phyloP scores from a whole-genome alignment of 371 early-diverging fungal species.

The Coemansia sp. region DNA sequence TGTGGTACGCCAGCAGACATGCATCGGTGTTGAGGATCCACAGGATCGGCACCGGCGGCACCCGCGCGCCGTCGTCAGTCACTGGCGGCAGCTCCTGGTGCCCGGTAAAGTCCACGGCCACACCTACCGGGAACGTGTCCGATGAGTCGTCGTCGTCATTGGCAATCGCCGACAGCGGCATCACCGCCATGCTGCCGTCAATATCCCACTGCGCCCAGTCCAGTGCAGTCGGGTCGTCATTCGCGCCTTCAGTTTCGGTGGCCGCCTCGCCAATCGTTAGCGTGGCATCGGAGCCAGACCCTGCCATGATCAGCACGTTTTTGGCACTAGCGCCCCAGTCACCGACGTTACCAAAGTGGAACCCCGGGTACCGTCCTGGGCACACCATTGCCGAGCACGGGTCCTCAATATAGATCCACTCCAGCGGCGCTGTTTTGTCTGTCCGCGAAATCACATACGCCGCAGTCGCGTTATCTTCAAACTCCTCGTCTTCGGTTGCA shows the following conservation, averaged over 20 bases:
- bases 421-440: conserved; percentile 31
- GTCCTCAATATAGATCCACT: conserved; percentile 40
- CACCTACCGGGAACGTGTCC: conserved; percentile 42
- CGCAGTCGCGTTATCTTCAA: conserved; percentile 28
- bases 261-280: conserved; percentile 37
- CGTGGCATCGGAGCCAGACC: conserved; percentile 34
- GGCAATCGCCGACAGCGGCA: conserved; percentile 36
- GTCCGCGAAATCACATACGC: conserved; percentile 42
- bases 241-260: conserved; percentile 3
- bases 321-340: conserved; percentile 44
- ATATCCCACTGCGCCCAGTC: conserved; percentile 45
- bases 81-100: conserved; percentile 37
- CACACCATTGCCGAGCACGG: conserved; percentile 48
- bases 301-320: conserved; percentile 31
- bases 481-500: conserved; percentile 19
- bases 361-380: conserved; percentile 40
- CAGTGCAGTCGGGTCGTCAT: conserved; percentile 8
- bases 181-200: conserved; percentile 36
- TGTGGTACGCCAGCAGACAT: conserved; percentile 38
- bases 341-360: conserved; percentile 30
- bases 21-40: conserved; percentile 53
- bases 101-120: conserved; percentile 46
- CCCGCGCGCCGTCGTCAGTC: conserved; percentile 22
- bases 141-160: conserved; percentile 4
- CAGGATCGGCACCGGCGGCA: conserved; percentile 45